Evolutionary conservation across 1,139 yeast genomes (phyloP).

Genomic region (Geotrichum bryndzae): DNA sequence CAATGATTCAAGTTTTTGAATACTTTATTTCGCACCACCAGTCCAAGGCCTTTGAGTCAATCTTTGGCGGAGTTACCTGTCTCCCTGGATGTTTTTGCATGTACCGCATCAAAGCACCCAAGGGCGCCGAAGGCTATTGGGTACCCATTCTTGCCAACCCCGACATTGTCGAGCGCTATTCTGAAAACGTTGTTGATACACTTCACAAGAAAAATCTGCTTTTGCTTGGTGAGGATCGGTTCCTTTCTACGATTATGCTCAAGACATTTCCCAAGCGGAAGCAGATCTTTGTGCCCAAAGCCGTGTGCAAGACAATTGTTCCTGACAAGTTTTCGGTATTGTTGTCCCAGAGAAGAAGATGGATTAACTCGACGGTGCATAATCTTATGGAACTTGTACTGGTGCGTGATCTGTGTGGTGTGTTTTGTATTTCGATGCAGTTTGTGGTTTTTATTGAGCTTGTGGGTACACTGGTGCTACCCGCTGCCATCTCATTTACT

Average conservation of each 20-base stretch:
- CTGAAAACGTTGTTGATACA: constrained; percentile 32
- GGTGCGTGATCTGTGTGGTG: constrained; percentile 34
- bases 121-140: constrained; percentile 49
- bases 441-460: constrained; percentile 34
- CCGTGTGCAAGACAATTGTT: constrained; percentile 33
- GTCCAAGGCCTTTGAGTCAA: constrained; percentile 35
- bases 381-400: constrained; percentile 33
- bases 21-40: constrained; percentile 36
- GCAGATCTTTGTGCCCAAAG: constrained; percentile 33
- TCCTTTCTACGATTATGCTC: constrained; percentile 33
- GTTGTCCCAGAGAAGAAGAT: constrained; percentile 36
- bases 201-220: constrained; percentile 34
- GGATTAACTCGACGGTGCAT: constrained; percentile 38
- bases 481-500: constrained; percentile 80
- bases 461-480: constrained; percentile 56
- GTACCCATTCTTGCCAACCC: constrained; percentile 51
- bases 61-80: constrained; percentile 37
- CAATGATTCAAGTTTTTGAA: constrained; percentile 37
- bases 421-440: constrained; percentile 36
- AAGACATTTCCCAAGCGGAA: constrained; percentile 33
- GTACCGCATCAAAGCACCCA: constrained; percentile 49
- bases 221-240: constrained; percentile 35
- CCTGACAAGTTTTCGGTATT: constrained; percentile 31
- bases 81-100: constrained; percentile 37
- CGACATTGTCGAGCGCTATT: constrained; percentile 32